Evolutionary conservation across 148 eudicot species (phyloP).

Genomic region (Tetragonia tetragonoides): DNA sequence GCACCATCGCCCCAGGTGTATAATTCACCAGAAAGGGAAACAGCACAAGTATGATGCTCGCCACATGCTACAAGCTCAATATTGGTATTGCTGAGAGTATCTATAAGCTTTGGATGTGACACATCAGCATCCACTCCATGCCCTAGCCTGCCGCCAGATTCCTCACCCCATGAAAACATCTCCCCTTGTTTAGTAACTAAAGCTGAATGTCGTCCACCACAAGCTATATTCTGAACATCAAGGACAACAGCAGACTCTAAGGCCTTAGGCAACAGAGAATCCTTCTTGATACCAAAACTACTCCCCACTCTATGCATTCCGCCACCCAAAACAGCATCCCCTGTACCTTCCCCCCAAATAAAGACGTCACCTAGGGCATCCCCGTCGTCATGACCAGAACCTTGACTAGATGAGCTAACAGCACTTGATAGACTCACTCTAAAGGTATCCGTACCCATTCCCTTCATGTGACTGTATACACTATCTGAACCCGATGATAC

Average conservation of each 20-base stretch:
- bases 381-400: slow-evolving; percentile 97
- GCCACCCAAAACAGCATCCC: slow-evolving; percentile 85
- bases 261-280: slow-evolving; percentile 85
- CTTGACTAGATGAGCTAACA: slow-evolving; percentile 97
- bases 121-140: slow-evolving; percentile 97
- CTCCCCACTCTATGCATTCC: slow-evolving; percentile 64
- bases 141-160: slow-evolving; percentile 85
- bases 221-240: slow-evolving; percentile 96
- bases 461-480: slow-evolving; percentile 73
- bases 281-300: slow-evolving; percentile 53
- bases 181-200: slow-evolving; percentile 96
- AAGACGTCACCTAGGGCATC: slow-evolving; percentile 95
- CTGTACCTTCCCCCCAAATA: slow-evolving; percentile 94
- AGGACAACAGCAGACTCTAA: slow-evolving; percentile 94
- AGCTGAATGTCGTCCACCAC: slow-evolving; percentile 91
- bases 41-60: slow-evolving; percentile 93
- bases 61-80: slow-evolving; percentile 97
- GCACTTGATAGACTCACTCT: slow-evolving; percentile 96
- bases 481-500: slow-evolving; percentile 88
- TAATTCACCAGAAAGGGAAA: slow-evolving; percentile 88
- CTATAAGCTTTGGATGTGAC: slow-evolving; percentile 87
- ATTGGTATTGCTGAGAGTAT: slow-evolving; percentile 74
- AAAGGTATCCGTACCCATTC: slow-evolving; percentile 71
- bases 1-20: slow-evolving; percentile 96
- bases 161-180: slow-evolving; percentile 98